Base-by-base conservation (phyloP, 495 filamentous ascomycete genomes). In the Podospora pseudoanserina region DNA sequence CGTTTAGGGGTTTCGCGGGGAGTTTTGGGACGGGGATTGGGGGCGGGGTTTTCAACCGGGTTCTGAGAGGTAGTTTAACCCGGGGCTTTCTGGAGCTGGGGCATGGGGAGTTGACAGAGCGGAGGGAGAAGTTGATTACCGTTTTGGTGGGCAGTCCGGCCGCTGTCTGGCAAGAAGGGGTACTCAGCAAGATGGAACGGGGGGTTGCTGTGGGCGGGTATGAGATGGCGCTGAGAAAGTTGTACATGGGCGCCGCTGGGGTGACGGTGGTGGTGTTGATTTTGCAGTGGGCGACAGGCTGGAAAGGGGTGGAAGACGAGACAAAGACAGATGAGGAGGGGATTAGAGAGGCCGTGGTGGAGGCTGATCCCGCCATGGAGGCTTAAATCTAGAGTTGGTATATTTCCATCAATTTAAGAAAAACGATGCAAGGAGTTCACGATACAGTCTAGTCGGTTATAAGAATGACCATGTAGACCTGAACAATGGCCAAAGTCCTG, bases 21-120 rank as follows among this genome's bases (percentile, higher is more conserved):
- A 87, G 84, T 66, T 93, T 93, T 69, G 91, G 91, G 1, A 89
- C 88, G 16, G 88, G 90, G 0, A 89, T 92, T 20, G 91, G 91
- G 6, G 91, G 91, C 1, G 91, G 91, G 0, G 81, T 92, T 34
- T 94, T 93, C 73, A 79, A 82, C 11, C 84, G 91, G 3, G 79
- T 85, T 6, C 73, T 93, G 56, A 82, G 85, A n/a, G 72, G 1
- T 75, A 80, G 1, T 77, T 77, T 94, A 0, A 81, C 84, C 44
- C 73, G 75, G 0, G 88, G 89, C 0, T 92, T 93, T 70, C 27
- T 54, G 13, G 60, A 32, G 5, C 72, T 82, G 18, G 80, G 86
- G 4, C 83, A 74, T 0, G 71, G 68, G 9, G 26, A 60, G 9
- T 64, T 74, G 11, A 83, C 79, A 0, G 63, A 88, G 30, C 73